A percentile compares a stretch with the other conserved stretches of the same genome.
phyloP scores from a whole-genome alignment of 2,329 filamentous ascomycete species.

The Didymella sp. region DNA sequence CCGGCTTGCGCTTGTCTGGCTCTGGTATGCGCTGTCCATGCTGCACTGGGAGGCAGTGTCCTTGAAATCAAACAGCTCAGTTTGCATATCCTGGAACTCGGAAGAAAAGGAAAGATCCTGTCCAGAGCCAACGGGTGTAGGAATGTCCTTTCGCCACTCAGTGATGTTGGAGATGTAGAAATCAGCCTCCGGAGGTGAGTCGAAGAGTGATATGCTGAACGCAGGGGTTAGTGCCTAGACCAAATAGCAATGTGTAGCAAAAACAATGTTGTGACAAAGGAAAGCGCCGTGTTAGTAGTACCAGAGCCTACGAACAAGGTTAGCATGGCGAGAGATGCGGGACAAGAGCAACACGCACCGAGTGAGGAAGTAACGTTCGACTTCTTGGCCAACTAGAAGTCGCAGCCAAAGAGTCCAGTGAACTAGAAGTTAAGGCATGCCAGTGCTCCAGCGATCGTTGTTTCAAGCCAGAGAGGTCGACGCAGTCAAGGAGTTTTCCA shows the following conservation, averaged over 20 bases:
- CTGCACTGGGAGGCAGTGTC: slow-evolving; percentile 50
- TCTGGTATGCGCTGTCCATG: slow-evolving; percentile 54
- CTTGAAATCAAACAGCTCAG: slow-evolving; percentile 46
- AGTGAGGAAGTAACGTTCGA: background rate
- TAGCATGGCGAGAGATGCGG: background rate
- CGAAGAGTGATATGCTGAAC: slow-evolving; percentile 51
- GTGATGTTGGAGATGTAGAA: slow-evolving; percentile 50
- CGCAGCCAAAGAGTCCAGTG: background rate
- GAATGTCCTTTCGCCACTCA: slow-evolving; percentile 52
- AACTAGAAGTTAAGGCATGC: slow-evolving; percentile 1
- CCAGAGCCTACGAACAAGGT: slow-evolving; percentile 1
- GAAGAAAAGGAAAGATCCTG: slow-evolving; percentile 47
- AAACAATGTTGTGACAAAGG: slow-evolving; percentile 31
- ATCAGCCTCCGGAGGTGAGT: slow-evolving; percentile 43
- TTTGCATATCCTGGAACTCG: slow-evolving; percentile 46
- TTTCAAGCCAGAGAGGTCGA: background rate
- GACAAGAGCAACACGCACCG: slow-evolving; percentile 2
- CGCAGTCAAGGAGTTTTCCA: background rate
- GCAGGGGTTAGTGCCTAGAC: slow-evolving; percentile 47
- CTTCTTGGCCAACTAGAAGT: background rate
- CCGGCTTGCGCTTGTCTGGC: slow-evolving; percentile 49
- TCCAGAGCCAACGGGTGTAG: slow-evolving; percentile 42
- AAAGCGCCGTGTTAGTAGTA: slow-evolving; percentile 50
- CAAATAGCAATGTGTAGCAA: slow-evolving; percentile 22
- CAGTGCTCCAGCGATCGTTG: background rate